Percentiles rank a stretch among this genome's conserved stretches.
Conservation (phyloP, 768 basidiomycete genomes). For the Cubamyces lactineus region DNA sequence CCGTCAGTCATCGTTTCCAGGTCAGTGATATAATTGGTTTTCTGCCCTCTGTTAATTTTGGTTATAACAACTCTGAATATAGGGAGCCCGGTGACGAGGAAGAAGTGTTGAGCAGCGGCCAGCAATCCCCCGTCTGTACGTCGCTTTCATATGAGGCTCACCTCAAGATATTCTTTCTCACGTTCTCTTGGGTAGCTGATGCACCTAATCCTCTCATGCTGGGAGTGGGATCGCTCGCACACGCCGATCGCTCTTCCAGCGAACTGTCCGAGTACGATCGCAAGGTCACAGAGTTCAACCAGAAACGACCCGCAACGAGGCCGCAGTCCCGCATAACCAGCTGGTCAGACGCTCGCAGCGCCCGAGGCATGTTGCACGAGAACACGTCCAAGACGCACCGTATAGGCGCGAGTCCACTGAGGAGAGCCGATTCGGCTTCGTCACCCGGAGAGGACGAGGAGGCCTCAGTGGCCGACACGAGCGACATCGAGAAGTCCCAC, state of each 20-base stretch:
- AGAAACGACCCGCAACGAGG: constrained; percentile 44
- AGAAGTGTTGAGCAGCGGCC: constrained; percentile 76
- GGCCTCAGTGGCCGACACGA: neutral
- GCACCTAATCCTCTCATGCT: constrained; percentile 27
- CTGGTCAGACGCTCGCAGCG: constrained; percentile 58
- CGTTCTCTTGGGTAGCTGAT: constrained; percentile 19
- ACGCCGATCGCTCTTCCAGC: constrained; percentile 30
- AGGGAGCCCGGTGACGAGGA: constrained; percentile 52
- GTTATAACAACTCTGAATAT: neutral
- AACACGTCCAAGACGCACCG: constrained; percentile 11
- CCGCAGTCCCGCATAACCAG: constrained; percentile 51
- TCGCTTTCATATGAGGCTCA: neutral
- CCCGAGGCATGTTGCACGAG: constrained; percentile 38
- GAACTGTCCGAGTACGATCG: constrained; percentile 40
- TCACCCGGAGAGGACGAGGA: constrained; percentile 16
- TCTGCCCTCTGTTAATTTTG: too few species aligned
- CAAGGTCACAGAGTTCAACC: constrained; percentile 41
- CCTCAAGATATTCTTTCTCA: neutral
- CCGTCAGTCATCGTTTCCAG: constrained; percentile 46
- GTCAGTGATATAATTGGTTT: constrained; percentile 32
- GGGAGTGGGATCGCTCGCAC: constrained; percentile 22
- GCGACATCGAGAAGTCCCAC: constrained; percentile 12
- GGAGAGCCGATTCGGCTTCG: constrained; percentile 5
- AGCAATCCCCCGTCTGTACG: constrained; percentile 71
- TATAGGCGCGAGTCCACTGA: constrained; percentile 19